Percentiles rank a stretch among this genome's conserved stretches.
Evolutionary conservation across 441 rosid genomes (phyloP).

Genomic region (Croton laevigatus): DNA sequence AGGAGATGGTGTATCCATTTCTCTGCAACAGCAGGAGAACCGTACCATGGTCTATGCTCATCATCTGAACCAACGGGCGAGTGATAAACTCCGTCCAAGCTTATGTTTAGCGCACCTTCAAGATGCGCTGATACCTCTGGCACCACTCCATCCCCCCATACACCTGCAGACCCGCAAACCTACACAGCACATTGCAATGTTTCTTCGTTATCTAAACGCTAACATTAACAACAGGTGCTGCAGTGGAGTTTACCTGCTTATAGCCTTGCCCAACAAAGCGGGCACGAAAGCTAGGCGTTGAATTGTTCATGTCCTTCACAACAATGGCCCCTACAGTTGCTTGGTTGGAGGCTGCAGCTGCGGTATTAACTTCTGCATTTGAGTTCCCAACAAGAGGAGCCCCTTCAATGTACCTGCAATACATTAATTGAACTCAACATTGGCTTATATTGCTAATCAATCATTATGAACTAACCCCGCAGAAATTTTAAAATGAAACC

Average conservation of each 20-base stretch:
- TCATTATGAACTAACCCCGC: too few relatives aligned
- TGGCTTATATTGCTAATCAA: too few relatives aligned
- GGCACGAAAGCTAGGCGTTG: conserved; percentile 51
- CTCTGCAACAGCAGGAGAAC: conserved; percentile 63
- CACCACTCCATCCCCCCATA: conserved; percentile 98
- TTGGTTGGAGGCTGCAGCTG: conserved; percentile 38
- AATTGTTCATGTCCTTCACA: conserved; percentile 31
- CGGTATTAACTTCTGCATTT: conserved; percentile 35
- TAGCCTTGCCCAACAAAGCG: conserved; percentile 89
- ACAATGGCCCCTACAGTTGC: conserved; percentile 43
- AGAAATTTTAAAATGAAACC: not conserved
- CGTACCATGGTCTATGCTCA: conserved; percentile 74
- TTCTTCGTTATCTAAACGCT: not conserved
- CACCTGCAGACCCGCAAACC: conserved; percentile 88
- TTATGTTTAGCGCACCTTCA: conserved; percentile 75
- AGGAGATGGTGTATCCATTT: conserved; percentile 81
- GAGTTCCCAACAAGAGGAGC: conserved; percentile 47
- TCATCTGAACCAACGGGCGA: conserved; percentile 90
- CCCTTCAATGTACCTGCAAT: conserved; percentile 80
- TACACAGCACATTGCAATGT: conserved; percentile 15
- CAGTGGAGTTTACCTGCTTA: conserved; percentile 58
- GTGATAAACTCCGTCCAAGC: conserved; percentile 79
- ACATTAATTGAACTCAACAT: too few relatives aligned
- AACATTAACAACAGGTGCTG: too few relatives aligned
- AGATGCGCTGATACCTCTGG: conserved; percentile 83